phyloP scores from a whole-genome alignment of 2,329 filamentous ascomycete genomes.

The Trichoderma atrobrunneum region DNA sequence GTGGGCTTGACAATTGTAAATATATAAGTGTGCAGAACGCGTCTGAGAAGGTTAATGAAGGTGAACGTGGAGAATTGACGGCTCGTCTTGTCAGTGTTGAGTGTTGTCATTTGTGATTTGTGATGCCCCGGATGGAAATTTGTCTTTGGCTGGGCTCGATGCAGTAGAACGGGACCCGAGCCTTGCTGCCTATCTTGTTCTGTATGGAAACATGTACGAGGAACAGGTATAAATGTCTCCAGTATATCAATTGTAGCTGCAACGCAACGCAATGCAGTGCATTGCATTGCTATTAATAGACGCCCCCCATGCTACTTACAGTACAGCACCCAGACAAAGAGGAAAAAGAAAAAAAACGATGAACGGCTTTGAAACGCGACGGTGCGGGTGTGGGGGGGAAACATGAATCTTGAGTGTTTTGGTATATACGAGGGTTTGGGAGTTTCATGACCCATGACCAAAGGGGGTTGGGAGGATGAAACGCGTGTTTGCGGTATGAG shows the following conservation, averaged over 20 bases:
- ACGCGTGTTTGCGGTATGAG: neutral
- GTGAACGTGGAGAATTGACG: neutral
- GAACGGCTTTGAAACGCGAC: neutral
- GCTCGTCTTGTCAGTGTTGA: neutral
- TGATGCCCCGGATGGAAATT: neutral
- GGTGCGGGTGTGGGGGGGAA: neutral
- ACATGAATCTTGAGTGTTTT: neutral
- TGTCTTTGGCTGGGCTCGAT: no score
- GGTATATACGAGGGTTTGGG: slow-evolving; percentile 4
- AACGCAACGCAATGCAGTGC: neutral
- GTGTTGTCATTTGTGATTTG: slow-evolving; percentile 1
- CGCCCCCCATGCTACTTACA: neutral
- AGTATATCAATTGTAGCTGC: neutral
- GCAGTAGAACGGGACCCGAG: neutral
- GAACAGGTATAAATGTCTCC: neutral
- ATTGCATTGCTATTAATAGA: neutral
- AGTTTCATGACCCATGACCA: slow-evolving; percentile 1
- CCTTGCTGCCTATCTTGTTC: neutral
- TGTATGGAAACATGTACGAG: neutral
- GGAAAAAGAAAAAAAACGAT: neutral
- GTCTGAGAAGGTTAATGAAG: slow-evolving; percentile 9
- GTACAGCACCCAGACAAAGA: neutral
- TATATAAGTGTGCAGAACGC: neutral
- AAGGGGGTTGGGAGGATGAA: neutral
- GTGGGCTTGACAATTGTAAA: neutral